phyloP scores from a whole-genome alignment of 345 rosid species.

The Xanthoceras sorbifolium region DNA sequence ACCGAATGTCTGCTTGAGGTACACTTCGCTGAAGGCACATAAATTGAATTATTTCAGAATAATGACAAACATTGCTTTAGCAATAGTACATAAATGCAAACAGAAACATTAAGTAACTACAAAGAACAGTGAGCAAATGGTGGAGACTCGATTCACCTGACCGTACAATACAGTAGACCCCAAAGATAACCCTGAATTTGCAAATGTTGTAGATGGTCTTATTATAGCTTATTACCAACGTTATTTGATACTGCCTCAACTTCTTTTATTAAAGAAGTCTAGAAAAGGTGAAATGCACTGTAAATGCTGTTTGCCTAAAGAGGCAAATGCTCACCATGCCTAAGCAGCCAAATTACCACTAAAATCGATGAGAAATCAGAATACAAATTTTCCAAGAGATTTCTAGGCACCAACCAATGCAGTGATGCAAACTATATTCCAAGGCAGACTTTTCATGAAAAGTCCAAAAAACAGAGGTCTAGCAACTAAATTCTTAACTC shows the following conservation, averaged over 20 bases:
- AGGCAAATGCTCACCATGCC: background rate
- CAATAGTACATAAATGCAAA: background rate
- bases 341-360: background rate
- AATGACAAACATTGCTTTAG: no score
- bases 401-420: background rate
- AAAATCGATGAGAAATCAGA: background rate
- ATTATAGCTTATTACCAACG: background rate
- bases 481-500: background rate
- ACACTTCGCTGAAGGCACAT: no score
- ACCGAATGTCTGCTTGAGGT: no score
- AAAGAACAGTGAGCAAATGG: background rate
- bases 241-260: background rate
- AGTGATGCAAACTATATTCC: background rate
- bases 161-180: no score
- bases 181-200: background rate
- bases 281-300: background rate
- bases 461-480: background rate
- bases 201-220: background rate
- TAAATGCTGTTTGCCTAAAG: background rate
- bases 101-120: background rate
- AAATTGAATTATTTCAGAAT: no score
- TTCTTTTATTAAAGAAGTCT: background rate
- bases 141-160: no score
- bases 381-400: background rate
- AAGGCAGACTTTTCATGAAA: background rate